Base-by-base conservation (phyloP, 805 yeast genomes). In the Grigorovia humatica region DNA sequence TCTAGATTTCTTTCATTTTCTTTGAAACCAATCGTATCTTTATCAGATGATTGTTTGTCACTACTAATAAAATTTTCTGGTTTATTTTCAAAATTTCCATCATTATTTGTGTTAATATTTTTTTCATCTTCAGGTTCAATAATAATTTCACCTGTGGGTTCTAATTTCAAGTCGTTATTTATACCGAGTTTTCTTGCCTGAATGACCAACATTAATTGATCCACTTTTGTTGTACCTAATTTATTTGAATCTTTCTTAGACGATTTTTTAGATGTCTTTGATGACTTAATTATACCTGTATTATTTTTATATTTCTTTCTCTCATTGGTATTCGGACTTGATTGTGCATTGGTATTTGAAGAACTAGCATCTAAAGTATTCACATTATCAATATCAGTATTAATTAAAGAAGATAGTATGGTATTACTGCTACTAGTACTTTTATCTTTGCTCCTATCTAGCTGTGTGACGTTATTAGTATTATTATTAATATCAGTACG, bases 221-320 rank as follows among this genome's bases (percentile, higher is more conserved):
- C 98, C 29, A 90, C 87, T 62, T 86, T 86, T 0, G 96, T 90
- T 3, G 90, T 88, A 1, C 96, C 96, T 6, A 88, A n/a, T 15
- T 38, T 12, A 15, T 7, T 42, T 17, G 18, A 18, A 17, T 27
- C 40, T 13, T 9, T 32, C 5, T 4, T 42, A 2, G 41, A 3
- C 11, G 11, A 23, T 42, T 41, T 23, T 15, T 41, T 42, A 13
- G 43, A 2, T 18, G n/a, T 19, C 20, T 35, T 15, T 15, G 41
- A 47, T 43, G 29, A 11, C 2, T 9, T 20, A n/a, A 12, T 13
- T 27, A 23, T 3, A 20, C 17, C 30, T 11, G 23, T 43, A 43
- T 13, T 13, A 20, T 43, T 13, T 12, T 19, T 27, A 27, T 13
- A 9, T 43, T 6, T 20, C 30, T 12, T 27, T 43, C 18, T 43